Evolutionary conservation across 768 basidiomycete genomes (phyloP).

Genomic region (Gloeopeniophorella convolvens): DNA sequence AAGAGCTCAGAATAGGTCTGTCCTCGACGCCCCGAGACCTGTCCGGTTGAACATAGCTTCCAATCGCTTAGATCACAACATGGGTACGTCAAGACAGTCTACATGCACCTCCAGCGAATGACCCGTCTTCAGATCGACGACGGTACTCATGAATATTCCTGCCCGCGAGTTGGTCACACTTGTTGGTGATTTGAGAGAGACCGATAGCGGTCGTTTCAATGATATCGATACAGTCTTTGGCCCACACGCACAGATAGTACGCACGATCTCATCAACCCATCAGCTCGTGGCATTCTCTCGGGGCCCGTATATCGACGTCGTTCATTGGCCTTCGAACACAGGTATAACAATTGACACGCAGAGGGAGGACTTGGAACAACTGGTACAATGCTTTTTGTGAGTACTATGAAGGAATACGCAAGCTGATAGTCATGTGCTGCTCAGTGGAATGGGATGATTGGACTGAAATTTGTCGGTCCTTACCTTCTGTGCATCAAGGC

Average conservation of each 20-base stretch:
- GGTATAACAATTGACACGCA: constrained; percentile 24
- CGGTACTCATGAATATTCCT: constrained; percentile 5
- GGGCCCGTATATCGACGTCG: constrained; percentile 29
- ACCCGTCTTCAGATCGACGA: neutral
- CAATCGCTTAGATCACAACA: neutral
- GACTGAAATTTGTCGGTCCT: constrained; percentile 39
- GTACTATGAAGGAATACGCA: too few relatives aligned
- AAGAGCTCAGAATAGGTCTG: constrained; percentile 2
- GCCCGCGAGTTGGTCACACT: neutral
- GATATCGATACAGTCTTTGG: constrained; percentile 5
- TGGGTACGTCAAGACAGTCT: neutral
- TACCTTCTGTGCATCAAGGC: constrained; percentile 48
- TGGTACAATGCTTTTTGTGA: constrained; percentile 25
- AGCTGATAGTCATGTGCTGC: neutral
- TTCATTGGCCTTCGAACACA: constrained; percentile 32
- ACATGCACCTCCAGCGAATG: neutral
- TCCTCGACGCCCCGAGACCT: neutral
- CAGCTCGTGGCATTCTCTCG: constrained; percentile 31
- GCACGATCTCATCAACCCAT: constrained; percentile 30
- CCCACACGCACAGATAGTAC: constrained; percentile 25
- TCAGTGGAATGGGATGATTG: constrained; percentile 40
- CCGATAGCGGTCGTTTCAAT: neutral
- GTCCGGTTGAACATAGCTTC: neutral
- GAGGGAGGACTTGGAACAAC: constrained; percentile 27
- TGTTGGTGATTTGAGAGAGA: too few relatives aligned